Evolutionary conservation across 495 filamentous ascomycete species (phyloP).

Genomic region (Penicillium turbatum): DNA sequence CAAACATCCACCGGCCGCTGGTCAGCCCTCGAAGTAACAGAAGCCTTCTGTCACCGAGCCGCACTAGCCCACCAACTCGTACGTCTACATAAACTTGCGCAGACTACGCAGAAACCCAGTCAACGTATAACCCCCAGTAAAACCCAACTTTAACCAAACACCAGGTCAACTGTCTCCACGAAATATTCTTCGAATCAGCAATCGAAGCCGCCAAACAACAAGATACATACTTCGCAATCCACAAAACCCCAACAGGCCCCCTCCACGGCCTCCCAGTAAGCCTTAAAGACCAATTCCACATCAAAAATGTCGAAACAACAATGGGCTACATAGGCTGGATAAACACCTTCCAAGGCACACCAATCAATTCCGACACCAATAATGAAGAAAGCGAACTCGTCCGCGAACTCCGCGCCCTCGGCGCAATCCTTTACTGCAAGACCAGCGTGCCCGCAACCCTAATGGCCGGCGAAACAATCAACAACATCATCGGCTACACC

Average conservation of each 20-base stretch:
- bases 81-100: slow-evolving; percentile 1
- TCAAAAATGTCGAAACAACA: slow-evolving; percentile 59
- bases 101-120: background rate
- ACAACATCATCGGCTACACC: slow-evolving; percentile 51
- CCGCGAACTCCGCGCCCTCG: slow-evolving; percentile 49
- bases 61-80: slow-evolving; percentile 55
- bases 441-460: slow-evolving; percentile 58
- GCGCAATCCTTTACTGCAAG: slow-evolving; percentile 64
- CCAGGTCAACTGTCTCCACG: slow-evolving; percentile 56
- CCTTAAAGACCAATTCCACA: slow-evolving; percentile 68
- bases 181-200: slow-evolving; percentile 60
- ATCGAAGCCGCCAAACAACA: slow-evolving; percentile 54
- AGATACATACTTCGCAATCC: slow-evolving; percentile 50
- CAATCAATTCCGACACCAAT: slow-evolving; percentile 33
- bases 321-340: slow-evolving; percentile 59
- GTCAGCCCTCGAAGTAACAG: slow-evolving; percentile 48
- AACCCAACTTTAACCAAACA: background rate
- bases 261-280: slow-evolving; percentile 64
- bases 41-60: slow-evolving; percentile 55
- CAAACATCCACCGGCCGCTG: slow-evolving; percentile 44
- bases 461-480: slow-evolving; percentile 58
- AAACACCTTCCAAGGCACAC: slow-evolving; percentile 48
- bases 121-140: background rate
- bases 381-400: slow-evolving; percentile 49
- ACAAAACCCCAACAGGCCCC: slow-evolving; percentile 50